Percentiles rank a stretch among this genome's conserved stretches.
phyloP scores from a whole-genome alignment of 305 asterid species.

The Withania somnifera region DNA sequence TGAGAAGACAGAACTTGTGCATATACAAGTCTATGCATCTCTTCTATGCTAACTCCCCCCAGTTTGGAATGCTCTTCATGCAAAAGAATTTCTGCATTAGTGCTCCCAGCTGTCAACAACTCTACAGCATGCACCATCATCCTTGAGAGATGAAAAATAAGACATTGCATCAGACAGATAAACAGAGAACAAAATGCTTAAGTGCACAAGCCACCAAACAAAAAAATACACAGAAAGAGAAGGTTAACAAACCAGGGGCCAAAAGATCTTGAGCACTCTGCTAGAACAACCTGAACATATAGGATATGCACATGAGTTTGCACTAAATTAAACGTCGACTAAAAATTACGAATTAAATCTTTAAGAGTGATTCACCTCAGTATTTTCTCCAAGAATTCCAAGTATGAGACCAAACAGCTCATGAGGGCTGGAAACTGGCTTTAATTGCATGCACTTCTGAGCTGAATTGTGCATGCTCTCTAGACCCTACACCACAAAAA shows the following conservation, averaged over 20 bases:
- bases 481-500: slow-evolving; percentile 52
- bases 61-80: slow-evolving; percentile 51
- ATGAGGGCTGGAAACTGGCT: slow-evolving; percentile 57
- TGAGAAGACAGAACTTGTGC: slow-evolving; percentile 90
- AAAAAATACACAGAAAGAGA: neutral
- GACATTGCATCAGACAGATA: neutral
- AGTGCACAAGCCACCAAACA: neutral
- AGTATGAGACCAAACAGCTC: slow-evolving; percentile 63
- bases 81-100: slow-evolving; percentile 60
- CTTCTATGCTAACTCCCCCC: slow-evolving; percentile 86
- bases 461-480: slow-evolving; percentile 80
- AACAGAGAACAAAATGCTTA: neutral
- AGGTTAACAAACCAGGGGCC: slow-evolving; percentile 60
- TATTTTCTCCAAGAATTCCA: slow-evolving; percentile 82
- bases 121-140: slow-evolving; percentile 83
- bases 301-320: neutral
- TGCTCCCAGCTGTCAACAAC: slow-evolving; percentile 77
- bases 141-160: slow-evolving; percentile 27
- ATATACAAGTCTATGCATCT: slow-evolving; percentile 74
- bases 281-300: slow-evolving; percentile 66
- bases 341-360: neutral
- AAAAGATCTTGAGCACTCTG: slow-evolving; percentile 91
- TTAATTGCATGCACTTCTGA: slow-evolving; percentile 76
- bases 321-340: neutral
- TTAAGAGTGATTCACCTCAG: slow-evolving; percentile 41